Conservation (phyloP, 805 yeast genomes). For the Zygotorulaspora florentina region DNA sequence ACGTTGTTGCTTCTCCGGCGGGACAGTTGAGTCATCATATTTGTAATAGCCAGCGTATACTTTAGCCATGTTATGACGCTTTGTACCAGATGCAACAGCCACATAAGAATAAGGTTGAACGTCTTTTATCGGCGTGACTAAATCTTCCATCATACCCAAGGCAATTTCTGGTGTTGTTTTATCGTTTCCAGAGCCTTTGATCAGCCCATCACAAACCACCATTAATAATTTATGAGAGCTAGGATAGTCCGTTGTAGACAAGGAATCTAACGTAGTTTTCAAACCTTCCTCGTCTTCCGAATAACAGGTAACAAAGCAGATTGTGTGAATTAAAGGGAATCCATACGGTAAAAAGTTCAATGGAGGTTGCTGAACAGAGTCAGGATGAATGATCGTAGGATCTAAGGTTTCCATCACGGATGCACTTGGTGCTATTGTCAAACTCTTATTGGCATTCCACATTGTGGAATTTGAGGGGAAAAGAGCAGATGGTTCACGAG, state of each 20-base stretch:
- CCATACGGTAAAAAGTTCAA: constrained; percentile 81
- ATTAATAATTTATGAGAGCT: constrained; percentile 86
- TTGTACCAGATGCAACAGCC: constrained; percentile 90
- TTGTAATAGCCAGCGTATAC: constrained; percentile 92
- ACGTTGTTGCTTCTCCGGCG: constrained; percentile 76
- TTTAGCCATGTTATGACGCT: constrained; percentile 97
- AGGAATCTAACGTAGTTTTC: constrained; percentile 83
- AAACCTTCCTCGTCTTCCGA: constrained; percentile 88
- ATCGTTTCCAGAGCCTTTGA: constrained; percentile 92
- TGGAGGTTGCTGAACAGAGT: constrained; percentile 89
- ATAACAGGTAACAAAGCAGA: constrained; percentile 85
- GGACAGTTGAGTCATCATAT: constrained; percentile 71
- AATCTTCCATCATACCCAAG: constrained; percentile 79
- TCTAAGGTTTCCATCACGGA: constrained; percentile 45
- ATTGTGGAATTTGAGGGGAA: constrained; percentile 16
- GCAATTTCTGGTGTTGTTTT: constrained; percentile 85
- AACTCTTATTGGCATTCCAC: constrained; percentile 9
- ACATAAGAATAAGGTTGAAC: constrained; percentile 84
- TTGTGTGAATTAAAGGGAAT: constrained; percentile 69
- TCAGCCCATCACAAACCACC: constrained; percentile 87
- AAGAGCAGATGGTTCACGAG: constrained; percentile 11
- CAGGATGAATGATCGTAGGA: constrained; percentile 61
- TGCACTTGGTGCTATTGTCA: constrained; percentile 10
- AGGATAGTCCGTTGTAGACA: constrained; percentile 94
- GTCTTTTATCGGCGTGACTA: constrained; percentile 64